Conservation (phyloP, 352 stramenopile species). For the Globisporangium nagaii region DNA sequence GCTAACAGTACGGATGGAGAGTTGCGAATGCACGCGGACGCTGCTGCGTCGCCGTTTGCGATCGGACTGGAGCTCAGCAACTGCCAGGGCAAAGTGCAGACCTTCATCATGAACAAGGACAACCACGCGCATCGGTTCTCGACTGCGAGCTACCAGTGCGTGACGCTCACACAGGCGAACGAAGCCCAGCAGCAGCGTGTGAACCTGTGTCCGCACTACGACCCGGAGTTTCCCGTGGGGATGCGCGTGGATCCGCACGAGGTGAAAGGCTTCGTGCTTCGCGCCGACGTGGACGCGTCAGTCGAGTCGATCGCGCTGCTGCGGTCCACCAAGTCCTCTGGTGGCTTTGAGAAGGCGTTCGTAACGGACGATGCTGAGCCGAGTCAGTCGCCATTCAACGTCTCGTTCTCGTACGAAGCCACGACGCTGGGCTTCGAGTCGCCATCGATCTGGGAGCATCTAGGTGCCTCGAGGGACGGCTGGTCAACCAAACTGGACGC, state of each 20-base stretch:
- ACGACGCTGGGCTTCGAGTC: slow-evolving; percentile 16
- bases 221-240: slow-evolving; percentile 12
- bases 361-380: not conserved
- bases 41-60: slow-evolving; percentile 1
- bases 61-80: slow-evolving; percentile 28
- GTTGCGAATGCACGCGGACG: too few species aligned
- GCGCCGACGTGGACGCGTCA: slow-evolving; percentile 4
- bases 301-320: slow-evolving; percentile 19
- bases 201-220: slow-evolving; percentile 22
- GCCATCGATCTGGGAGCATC: slow-evolving; percentile 12
- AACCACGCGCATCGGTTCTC: slow-evolving; percentile 17
- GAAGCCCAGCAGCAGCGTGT: slow-evolving; percentile 6
- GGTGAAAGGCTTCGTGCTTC: slow-evolving; percentile 25
- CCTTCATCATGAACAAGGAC: slow-evolving; percentile 14
- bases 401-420: slow-evolving; percentile 13
- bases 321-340: slow-evolving; percentile 19
- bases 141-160: slow-evolving; percentile 26
- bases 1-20: too few species aligned
- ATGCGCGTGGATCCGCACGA: slow-evolving; percentile 14
- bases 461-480: not conserved
- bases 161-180: slow-evolving; percentile 15
- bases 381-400: slow-evolving; percentile 4
- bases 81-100: slow-evolving; percentile 19
- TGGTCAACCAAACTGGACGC: not conserved
- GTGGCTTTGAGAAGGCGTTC: slow-evolving; percentile 18